Conservation (phyloP, 139 green algal genomes). For the Pedinophyceae sp. region DNA sequence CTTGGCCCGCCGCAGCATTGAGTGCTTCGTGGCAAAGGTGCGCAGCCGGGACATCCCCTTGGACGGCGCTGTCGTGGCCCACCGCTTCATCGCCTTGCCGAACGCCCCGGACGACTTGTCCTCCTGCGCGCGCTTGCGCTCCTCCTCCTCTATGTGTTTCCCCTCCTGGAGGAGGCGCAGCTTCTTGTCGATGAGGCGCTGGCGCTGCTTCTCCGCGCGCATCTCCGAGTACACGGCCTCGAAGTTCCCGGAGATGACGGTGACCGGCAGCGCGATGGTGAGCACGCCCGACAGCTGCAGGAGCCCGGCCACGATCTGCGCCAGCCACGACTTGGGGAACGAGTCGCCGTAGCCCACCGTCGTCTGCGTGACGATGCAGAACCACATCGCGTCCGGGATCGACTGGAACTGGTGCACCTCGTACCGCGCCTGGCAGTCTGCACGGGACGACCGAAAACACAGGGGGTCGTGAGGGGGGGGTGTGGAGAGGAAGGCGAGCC, state of each 20-base stretch:
- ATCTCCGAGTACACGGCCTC: conserved; percentile 1
- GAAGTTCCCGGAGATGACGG: conserved; percentile 8
- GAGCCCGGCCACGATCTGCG: conserved; percentile 5
- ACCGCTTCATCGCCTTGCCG: too few relatives aligned
- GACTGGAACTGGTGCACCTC: conserved; percentile 10
- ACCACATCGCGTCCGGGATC: conserved; percentile 15
- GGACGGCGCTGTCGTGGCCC: too few relatives aligned
- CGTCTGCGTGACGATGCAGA: conserved; percentile 15
- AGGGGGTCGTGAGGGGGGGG: not conserved
- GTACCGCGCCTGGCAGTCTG: conserved; percentile 5
- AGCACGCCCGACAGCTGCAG: conserved; percentile 14
- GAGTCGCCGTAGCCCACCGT: conserved; percentile 20
- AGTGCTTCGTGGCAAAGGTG: too few relatives aligned
- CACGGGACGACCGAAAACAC: not conserved
- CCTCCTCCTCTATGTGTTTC: not conserved
- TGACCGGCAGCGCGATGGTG: conserved; percentile 19
- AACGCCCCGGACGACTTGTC: too few relatives aligned
- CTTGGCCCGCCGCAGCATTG: too few relatives aligned
- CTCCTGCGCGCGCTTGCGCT: too few relatives aligned
- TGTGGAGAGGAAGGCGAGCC: not conserved
- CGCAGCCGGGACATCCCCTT: too few relatives aligned
- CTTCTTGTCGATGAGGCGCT: not conserved
- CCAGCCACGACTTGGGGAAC: conserved; percentile 1
- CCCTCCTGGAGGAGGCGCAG: not conserved
- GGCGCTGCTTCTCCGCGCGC: not conserved